Percentiles rank a stretch among this genome's conserved stretches.
Conservation (phyloP, 441 rosid species). For the Gossypium aridum region DNA sequence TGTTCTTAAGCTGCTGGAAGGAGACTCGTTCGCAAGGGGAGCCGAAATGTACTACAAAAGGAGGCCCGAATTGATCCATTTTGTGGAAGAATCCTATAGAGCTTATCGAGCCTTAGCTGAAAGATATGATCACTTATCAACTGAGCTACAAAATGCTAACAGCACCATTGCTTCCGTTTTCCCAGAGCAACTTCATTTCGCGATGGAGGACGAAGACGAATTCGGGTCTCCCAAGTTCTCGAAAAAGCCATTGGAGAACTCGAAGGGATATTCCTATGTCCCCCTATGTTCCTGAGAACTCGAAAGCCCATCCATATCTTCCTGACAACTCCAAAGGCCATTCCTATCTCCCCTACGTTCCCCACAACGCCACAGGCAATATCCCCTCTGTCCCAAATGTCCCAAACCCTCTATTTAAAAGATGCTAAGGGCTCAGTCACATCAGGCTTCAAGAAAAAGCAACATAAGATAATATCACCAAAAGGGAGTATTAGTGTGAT, state of each 20-base stretch:
- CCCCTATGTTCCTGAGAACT: too few relatives aligned
- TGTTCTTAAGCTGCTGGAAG: slow-evolving; percentile 66
- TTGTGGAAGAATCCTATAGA: slow-evolving; percentile 74
- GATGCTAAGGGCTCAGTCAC: slow-evolving; percentile 42
- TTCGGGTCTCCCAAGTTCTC: slow-evolving; percentile 21
- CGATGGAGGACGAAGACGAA: slow-evolving; percentile 62
- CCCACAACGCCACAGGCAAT: too few relatives aligned
- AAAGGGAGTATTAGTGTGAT: slow-evolving; percentile 13
- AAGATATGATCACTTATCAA: slow-evolving; percentile 78
- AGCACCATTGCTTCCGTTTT: slow-evolving; percentile 82
- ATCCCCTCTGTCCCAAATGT: slow-evolving; percentile 46
- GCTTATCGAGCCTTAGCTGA: slow-evolving; percentile 90
- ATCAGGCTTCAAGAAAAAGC: slow-evolving; percentile 40
- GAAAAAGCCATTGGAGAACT: slow-evolving; percentile 19
- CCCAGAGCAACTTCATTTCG: slow-evolving; percentile 72
- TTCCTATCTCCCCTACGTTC: too few relatives aligned
- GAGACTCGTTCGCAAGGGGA: slow-evolving; percentile 85
- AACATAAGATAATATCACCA: slow-evolving; percentile 25
- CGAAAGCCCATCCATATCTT: too few relatives aligned
- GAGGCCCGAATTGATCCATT: slow-evolving; percentile 78
- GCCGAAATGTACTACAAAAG: slow-evolving; percentile 95
- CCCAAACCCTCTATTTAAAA: slow-evolving; percentile 45
- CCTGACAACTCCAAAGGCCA: too few relatives aligned
- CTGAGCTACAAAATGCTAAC: slow-evolving; percentile 93
- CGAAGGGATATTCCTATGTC: not conserved